Conservation (phyloP, 495 filamentous ascomycete species). For the Bombardia bombarda region DNA sequence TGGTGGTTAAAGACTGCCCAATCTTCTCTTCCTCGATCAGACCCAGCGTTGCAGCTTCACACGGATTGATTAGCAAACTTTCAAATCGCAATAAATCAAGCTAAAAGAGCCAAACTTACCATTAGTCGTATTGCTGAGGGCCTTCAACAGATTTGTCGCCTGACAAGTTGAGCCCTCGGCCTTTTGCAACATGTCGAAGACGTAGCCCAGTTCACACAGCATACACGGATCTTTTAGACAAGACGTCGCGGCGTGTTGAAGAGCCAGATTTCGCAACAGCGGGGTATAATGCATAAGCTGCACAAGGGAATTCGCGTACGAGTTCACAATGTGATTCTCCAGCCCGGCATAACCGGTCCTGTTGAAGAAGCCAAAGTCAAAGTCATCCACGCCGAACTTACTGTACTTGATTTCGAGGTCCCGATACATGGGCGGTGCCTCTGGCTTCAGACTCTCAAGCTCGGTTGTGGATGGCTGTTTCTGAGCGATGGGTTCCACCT, state of each 20-base stretch:
- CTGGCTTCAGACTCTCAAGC: slow-evolving; percentile 53
- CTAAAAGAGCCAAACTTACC: slow-evolving; percentile 26
- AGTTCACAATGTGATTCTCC: slow-evolving; percentile 93
- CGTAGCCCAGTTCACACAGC: slow-evolving; percentile 87
- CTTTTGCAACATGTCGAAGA: slow-evolving; percentile 98
- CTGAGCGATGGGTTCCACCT: not conserved
- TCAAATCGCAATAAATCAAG: not conserved
- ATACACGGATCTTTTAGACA: slow-evolving; percentile 79
- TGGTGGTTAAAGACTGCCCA: slow-evolving; percentile 25
- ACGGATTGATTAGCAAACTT: slow-evolving; percentile 7
- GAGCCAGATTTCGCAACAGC: slow-evolving; percentile 75
- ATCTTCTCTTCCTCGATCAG: slow-evolving; percentile 69
- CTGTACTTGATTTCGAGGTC: slow-evolving; percentile 96
- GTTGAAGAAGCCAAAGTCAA: slow-evolving; percentile 96
- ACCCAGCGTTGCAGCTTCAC: slow-evolving; percentile 54
- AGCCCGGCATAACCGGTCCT: slow-evolving; percentile 82
- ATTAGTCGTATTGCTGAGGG: slow-evolving; percentile 70
- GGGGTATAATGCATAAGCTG: slow-evolving; percentile 90
- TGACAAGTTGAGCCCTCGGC: slow-evolving; percentile 89
- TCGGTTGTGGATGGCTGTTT: slow-evolving; percentile 60
- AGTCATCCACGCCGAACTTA: slow-evolving; percentile 94
- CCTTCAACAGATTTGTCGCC: slow-evolving; percentile 91
- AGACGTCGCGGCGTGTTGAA: slow-evolving; percentile 79
- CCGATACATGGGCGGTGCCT: slow-evolving; percentile 77
- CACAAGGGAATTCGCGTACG: slow-evolving; percentile 87